Conservation (phyloP, 2,329 filamentous ascomycete species). For the Hypoxylon sp. region DNA sequence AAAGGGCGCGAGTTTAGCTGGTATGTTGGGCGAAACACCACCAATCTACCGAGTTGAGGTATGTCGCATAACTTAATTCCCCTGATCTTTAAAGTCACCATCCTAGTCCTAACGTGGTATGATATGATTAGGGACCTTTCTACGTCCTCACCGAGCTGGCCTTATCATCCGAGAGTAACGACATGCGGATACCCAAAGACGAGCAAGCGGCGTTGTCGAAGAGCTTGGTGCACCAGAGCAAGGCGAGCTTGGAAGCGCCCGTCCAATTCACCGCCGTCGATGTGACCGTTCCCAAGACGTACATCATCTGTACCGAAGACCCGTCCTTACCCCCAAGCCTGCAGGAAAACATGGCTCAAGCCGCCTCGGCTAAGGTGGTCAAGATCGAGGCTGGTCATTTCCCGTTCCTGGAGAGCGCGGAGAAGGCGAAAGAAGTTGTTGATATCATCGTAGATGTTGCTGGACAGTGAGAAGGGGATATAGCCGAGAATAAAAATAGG, state of each 20-base stretch:
- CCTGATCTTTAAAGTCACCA: background rate
- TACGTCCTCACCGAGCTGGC: conserved; percentile 40
- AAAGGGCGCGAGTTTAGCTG: conserved; percentile 40
- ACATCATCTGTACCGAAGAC: conserved; percentile 50
- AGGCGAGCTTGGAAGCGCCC: conserved; percentile 31
- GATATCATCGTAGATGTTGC: conserved; percentile 40
- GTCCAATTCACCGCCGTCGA: conserved; percentile 43
- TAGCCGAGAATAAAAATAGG: background rate
- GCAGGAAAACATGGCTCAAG: conserved; percentile 46
- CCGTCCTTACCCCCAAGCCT: conserved; percentile 37
- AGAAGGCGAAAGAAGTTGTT: conserved; percentile 30
- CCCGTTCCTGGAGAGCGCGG: conserved; percentile 44
- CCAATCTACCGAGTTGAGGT: conserved; percentile 37
- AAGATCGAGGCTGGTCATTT: conserved; percentile 45
- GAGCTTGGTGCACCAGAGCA: conserved; percentile 39
- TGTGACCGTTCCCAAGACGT: conserved; percentile 49
- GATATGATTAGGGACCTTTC: conserved; percentile 32
- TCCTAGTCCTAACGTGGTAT: background rate
- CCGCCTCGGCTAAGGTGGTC: conserved; percentile 35
- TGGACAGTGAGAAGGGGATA: conserved; percentile 10
- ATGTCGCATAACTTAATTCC: conserved; percentile 9
- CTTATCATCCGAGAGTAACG: conserved; percentile 1
- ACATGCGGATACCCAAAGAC: conserved; percentile 14
- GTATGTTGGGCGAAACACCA: conserved; percentile 38
- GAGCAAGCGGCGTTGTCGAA: conserved; percentile 16